These are phyloP conservation scores for Sporothrix curviconia DNA, from an alignment of 2,329 filamentous ascomycete species.

Conservation along the genomic window DNA sequence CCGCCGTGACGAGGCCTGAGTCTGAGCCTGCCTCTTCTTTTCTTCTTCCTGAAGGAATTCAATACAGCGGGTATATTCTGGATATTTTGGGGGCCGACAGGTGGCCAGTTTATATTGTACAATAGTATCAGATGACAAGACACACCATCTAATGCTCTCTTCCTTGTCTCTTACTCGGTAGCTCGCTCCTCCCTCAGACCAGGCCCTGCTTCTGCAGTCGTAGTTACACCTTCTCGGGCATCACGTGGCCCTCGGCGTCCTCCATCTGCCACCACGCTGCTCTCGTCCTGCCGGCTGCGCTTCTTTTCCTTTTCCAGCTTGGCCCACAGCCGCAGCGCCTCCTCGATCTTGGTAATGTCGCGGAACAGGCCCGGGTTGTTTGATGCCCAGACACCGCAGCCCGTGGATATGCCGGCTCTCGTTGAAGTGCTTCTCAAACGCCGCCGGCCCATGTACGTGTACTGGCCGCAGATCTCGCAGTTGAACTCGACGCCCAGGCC, in stretches of 20 bases:
- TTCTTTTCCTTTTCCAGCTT: slow-evolving; percentile 86
- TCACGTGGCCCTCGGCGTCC: slow-evolving; percentile 93
- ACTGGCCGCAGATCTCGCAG: slow-evolving; percentile 81
- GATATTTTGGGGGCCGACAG: too few species aligned
- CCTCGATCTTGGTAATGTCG: slow-evolving; percentile 87
- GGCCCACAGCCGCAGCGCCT: slow-evolving; percentile 83
- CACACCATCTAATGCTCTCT: not conserved
- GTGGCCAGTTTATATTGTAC: too few species aligned
- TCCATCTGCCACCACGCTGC: slow-evolving; percentile 97
- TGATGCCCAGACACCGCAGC: slow-evolving; percentile 88
- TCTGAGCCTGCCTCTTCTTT: not conserved
- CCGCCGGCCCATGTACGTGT: slow-evolving; percentile 54
- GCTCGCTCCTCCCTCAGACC: slow-evolving; percentile 42
- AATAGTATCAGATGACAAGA: too few species aligned
- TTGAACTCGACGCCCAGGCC: slow-evolving; percentile 90
- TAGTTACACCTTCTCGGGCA: slow-evolving; percentile 98
- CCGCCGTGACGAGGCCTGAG: slow-evolving; percentile 54
- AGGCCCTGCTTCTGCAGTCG: slow-evolving; percentile 90
- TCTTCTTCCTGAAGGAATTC: not conserved
- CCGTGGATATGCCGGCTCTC: slow-evolving; percentile 91
- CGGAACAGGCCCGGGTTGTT: slow-evolving; percentile 83
- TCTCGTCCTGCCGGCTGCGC: slow-evolving; percentile 66
- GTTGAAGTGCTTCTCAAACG: slow-evolving; percentile 98
- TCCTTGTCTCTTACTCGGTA: too few species aligned
- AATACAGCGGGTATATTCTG: slow-evolving; percentile 4